A percentile compares a stretch with the other conserved stretches of the same genome.
phyloP scores from a whole-genome alignment of 148 eudicot genomes.

The Diospyros kaki region DNA sequence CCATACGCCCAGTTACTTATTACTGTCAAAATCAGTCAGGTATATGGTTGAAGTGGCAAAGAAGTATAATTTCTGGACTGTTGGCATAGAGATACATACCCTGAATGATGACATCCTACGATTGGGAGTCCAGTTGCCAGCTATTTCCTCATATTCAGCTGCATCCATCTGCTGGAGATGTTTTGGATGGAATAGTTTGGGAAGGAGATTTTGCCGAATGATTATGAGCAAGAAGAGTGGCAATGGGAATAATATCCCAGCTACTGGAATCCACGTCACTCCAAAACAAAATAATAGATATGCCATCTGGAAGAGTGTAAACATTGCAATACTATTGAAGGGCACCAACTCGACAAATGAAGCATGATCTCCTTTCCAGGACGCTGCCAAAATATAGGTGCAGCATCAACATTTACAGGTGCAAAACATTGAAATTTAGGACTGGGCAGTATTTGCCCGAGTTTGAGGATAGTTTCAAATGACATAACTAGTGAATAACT shows the following conservation, averaged over 20 bases:
- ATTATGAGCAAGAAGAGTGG: constrained; percentile 62
- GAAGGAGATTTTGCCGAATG: constrained; percentile 56
- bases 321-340: constrained; percentile 47
- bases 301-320: constrained; percentile 55
- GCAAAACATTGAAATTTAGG: background rate
- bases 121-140: constrained; percentile 35
- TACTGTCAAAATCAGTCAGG: background rate
- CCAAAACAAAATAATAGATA: constrained; percentile 67
- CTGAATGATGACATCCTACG: constrained; percentile 27
- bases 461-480: background rate
- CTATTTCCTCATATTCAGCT: constrained; percentile 71
- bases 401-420: background rate
- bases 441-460: too few species aligned
- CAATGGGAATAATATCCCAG: constrained; percentile 71
- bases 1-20: background rate
- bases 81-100: constrained; percentile 20
- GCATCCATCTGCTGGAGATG: constrained; percentile 70
- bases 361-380: constrained; percentile 55
- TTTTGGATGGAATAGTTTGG: constrained; percentile 51
- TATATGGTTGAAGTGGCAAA: background rate
- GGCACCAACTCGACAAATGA: constrained; percentile 76
- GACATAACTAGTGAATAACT: background rate
- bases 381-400: constrained; percentile 41
- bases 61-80: background rate
- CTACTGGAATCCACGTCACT: constrained; percentile 76